Evolutionary conservation across 306 rosid species (phyloP), one percentile per base, ranked within the genome.

Genomic region (Dryas alaskensis): DNA sequence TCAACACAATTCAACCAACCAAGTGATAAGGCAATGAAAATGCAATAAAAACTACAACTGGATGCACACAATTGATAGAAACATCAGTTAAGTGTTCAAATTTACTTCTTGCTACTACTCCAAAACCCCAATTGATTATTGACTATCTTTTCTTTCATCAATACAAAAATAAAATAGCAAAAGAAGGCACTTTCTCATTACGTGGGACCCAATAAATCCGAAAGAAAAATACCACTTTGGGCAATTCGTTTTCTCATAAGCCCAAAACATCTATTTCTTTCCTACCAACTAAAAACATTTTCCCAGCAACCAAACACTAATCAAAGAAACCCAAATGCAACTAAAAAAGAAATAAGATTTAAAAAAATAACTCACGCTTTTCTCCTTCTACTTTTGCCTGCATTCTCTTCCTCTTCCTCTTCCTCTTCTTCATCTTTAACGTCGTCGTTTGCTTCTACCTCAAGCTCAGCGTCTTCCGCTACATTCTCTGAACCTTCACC

Each of bases 241-340:
- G 10, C 25, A 14, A 48, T 10, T 12, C 3, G 4, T 16, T 60
- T 50, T 39, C 61, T 14, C 25, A 22, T 13, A 48, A 52, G 3
- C 12, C 42, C 27, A 60, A 43, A 52, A 5, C 13, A 54, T 53
- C 4, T 45, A 69, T n/a, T 44, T 60, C 11, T 2, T 53, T 69
- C 14, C 65, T 6, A 14, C 16, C 37, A 6, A 8, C 37, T 2
- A 42, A 43, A 19, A 27, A 14, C 60, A 58, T 63, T 60, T 79
- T 79, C 75, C 68, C 67, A 47, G 67, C 67, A 74, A 57, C 59
- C 78, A 70, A 81, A 58, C 70, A 40, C 11, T 44, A 71, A 55
- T n/a, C 37, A 37, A 17, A 57, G 57, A 46, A 71, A 52, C 4
- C 57, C 40, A 10, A 3, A 7, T 17, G 67, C 16, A 46, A 7